Evolutionary conservation across 805 yeast genomes (phyloP).

Genomic region (Saccharomycopsis javanensis): DNA sequence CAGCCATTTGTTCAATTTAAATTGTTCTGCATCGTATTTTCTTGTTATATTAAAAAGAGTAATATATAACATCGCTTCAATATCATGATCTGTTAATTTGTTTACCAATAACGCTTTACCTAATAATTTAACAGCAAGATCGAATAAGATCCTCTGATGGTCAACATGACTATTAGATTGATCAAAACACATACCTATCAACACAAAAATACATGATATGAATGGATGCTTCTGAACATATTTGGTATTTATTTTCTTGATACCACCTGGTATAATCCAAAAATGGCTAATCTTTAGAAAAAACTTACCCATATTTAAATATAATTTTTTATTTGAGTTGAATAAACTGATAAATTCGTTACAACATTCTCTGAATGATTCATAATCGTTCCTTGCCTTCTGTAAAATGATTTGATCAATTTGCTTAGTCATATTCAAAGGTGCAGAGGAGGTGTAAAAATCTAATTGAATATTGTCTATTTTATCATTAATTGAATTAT

Average conservation of each 20-base stretch:
- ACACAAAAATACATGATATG: conserved; percentile 43
- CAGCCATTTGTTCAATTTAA: conserved; percentile 43
- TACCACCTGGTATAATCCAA: conserved; percentile 56
- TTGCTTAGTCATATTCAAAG: conserved; percentile 29
- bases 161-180: conserved; percentile 40
- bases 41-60: conserved; percentile 45
- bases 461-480: conserved; percentile 17
- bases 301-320: conserved; percentile 36
- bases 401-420: conserved; percentile 32
- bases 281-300: conserved; percentile 46
- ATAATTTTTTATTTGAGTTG: conserved; percentile 32
- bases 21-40: conserved; percentile 36
- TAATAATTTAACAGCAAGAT: conserved; percentile 39
- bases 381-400: conserved; percentile 2
- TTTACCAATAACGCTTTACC: conserved; percentile 41
- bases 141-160: conserved; percentile 38
- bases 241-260: conserved; percentile 35
- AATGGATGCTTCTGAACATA: conserved; percentile 45
- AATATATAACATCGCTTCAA: conserved; percentile 49
- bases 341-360: conserved; percentile 40
- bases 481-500: conserved; percentile 4
- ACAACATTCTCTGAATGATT: conserved; percentile 25
- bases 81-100: conserved; percentile 49
- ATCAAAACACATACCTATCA: conserved; percentile 47
- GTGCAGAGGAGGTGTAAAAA: conserved; percentile 23